phyloP scores from a whole-genome alignment of 257 asterid species.

The Craterostigma plantagineum region DNA sequence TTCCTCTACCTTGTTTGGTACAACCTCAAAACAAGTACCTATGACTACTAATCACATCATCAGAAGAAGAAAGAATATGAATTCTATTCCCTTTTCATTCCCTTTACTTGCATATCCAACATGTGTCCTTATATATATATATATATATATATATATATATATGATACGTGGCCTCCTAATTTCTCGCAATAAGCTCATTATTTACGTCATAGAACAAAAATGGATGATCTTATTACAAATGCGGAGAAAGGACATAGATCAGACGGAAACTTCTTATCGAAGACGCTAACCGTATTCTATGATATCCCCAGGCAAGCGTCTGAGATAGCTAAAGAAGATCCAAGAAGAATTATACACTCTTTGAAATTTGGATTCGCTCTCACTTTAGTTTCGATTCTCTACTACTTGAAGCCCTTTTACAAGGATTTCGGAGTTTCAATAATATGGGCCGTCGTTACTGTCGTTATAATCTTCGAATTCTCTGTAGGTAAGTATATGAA shows the following conservation, averaged over 20 bases:
- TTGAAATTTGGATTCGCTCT: conserved; percentile 10
- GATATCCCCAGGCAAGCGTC: not conserved
- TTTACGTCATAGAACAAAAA: conserved; percentile 2
- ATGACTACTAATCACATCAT: too few species aligned
- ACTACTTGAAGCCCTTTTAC: conserved; percentile 10
- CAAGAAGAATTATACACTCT: conserved; percentile 7
- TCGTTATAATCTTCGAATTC: conserved; percentile 12
- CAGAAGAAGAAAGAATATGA: too few species aligned
- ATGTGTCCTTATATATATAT: too few species aligned
- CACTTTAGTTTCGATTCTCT: conserved; percentile 10
- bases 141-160: too few species aligned
- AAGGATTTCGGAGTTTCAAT: conserved; percentile 10
- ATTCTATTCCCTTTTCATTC: too few species aligned
- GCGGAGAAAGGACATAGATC: not conserved
- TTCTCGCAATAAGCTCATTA: conserved; percentile 3
- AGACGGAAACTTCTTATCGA: not conserved
- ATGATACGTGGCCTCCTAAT: too few species aligned
- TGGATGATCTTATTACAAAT: not conserved
- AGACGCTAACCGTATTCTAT: not conserved
- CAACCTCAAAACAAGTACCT: too few species aligned
- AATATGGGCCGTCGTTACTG: conserved; percentile 17
- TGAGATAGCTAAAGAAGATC: conserved; percentile 7
- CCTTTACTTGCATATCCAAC: too few species aligned
- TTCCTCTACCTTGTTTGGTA: too few species aligned
- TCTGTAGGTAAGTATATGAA: conserved; percentile 7